These are phyloP conservation scores for Oemleria cerasiformis DNA, from an alignment of 306 rosid species.

Conservation along the genomic window DNA sequence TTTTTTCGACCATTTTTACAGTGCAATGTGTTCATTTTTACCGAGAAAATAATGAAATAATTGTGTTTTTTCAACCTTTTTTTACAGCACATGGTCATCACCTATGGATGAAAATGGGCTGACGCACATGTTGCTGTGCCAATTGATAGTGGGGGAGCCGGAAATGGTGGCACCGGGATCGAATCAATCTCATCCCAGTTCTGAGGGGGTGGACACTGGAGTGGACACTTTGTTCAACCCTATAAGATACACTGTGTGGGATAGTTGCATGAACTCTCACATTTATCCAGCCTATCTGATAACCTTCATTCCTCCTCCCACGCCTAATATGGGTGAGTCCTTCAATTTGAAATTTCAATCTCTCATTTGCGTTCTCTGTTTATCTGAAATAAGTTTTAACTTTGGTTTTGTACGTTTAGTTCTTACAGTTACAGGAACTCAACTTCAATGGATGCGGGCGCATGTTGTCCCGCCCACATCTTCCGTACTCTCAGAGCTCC, in stretches of 20 bases:
- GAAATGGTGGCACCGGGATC: constrained; percentile 46
- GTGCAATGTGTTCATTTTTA: neutral
- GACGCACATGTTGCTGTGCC: constrained; percentile 50
- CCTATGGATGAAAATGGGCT: constrained; percentile 40
- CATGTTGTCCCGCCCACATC: constrained; percentile 5
- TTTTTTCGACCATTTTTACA: neutral
- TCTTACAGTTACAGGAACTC: constrained; percentile 27
- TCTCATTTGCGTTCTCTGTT: neutral
- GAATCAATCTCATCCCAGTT: constrained; percentile 43
- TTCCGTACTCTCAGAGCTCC: constrained; percentile 26
- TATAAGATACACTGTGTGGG: constrained; percentile 40
- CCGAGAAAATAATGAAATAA: neutral
- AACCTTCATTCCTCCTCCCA: constrained; percentile 37
- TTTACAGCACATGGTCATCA: constrained; percentile 35
- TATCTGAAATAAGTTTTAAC: neutral
- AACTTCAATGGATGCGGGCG: too few species aligned
- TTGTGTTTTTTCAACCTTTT: neutral
- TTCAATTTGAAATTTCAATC: neutral
- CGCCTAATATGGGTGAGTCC: constrained; percentile 11
- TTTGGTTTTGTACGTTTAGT: neutral
- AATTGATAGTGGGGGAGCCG: constrained; percentile 46
- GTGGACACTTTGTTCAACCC: constrained; percentile 44
- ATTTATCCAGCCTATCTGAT: constrained; percentile 42
- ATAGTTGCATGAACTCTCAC: constrained; percentile 50
- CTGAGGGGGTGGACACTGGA: constrained; percentile 40